Evolutionary conservation across 73 alveolate genomes (phyloP).

Genomic region (Paramecium bursaria): DNA sequence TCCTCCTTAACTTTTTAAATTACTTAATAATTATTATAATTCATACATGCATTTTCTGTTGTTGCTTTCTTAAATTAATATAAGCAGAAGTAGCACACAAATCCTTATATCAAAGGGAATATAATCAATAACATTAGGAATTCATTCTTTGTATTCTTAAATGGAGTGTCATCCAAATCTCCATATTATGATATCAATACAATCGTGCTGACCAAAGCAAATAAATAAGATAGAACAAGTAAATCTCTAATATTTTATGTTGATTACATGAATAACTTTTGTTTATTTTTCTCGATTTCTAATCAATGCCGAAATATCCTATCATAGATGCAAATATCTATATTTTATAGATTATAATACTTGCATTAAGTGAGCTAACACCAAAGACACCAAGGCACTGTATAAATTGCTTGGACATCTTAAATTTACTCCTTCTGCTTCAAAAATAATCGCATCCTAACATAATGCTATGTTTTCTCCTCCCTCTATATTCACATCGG

Average conservation of each 20-base stretch:
- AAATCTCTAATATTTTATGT: no score
- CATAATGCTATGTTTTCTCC: slow-evolving; percentile 31
- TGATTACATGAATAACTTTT: not conserved
- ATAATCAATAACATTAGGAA: slow-evolving; percentile 29
- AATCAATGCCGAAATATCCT: slow-evolving; percentile 51
- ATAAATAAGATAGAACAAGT: not conserved
- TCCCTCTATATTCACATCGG: slow-evolving; percentile 53
- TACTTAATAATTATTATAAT: not conserved
- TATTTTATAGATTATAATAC: not conserved
- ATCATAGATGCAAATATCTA: slow-evolving; percentile 17
- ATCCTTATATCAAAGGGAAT: slow-evolving; percentile 26
- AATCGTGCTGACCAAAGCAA: not conserved
- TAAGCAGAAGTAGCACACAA: slow-evolving; percentile 44
- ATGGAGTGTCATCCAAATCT: not conserved
- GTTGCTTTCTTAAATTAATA: slow-evolving; percentile 45
- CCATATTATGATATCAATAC: not conserved
- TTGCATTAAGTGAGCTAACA: slow-evolving; percentile 44
- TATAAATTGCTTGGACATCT: slow-evolving; percentile 15
- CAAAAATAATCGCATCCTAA: slow-evolving; percentile 6
- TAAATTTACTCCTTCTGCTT: slow-evolving; percentile 14
- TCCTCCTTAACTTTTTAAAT: slow-evolving; percentile 48
- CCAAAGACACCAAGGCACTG: slow-evolving; percentile 5
- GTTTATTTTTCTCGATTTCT: slow-evolving; percentile 39
- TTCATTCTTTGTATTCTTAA: slow-evolving; percentile 48
- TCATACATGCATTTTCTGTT: slow-evolving; percentile 1